A percentile compares a stretch with the other conserved stretches of the same genome.
These are phyloP conservation scores for Fusarium virguliforme DNA, from an alignment of 2,329 filamentous ascomycete genomes.

Conservation along the genomic window DNA sequence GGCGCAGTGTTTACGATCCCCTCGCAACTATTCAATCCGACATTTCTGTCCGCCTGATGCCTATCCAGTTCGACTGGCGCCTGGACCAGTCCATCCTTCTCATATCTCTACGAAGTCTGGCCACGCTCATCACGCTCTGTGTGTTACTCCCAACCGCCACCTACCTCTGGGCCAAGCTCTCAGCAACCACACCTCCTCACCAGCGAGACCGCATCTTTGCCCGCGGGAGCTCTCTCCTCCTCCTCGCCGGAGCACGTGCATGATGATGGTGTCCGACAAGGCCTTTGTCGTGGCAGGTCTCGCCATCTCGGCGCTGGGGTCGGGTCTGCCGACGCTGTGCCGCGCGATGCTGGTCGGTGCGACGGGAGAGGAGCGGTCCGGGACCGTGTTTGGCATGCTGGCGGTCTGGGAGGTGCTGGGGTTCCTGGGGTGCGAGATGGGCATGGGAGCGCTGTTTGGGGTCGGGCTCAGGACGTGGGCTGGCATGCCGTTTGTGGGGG, in stretches of 20 bases:
- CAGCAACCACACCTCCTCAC: conserved; percentile 12
- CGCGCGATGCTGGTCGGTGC: conserved; percentile 47
- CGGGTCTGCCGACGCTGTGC: conserved; percentile 48
- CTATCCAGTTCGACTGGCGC: conserved; percentile 48
- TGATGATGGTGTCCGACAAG: conserved; percentile 44
- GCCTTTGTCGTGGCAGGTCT: conserved; percentile 45
- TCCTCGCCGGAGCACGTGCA: conserved; percentile 46
- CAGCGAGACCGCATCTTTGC: conserved; percentile 40
- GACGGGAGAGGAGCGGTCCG: conserved; percentile 34
- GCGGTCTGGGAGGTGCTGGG: conserved; percentile 48
- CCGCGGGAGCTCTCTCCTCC: conserved; percentile 40
- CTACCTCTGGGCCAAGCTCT: conserved; percentile 28
- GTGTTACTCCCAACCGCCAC: conserved; percentile 42
- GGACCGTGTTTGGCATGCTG: conserved; percentile 48
- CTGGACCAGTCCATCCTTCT: conserved; percentile 45
- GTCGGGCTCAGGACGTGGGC: conserved; percentile 47
- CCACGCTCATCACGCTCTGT: conserved; percentile 46
- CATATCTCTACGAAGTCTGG: conserved; percentile 44
- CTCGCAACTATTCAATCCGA: conserved; percentile 44
- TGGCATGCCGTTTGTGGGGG: conserved; percentile 47
- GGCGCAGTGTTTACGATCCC: conserved; percentile 46
- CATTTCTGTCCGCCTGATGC: conserved; percentile 48
- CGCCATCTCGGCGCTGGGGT: conserved; percentile 44
- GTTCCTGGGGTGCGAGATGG: conserved; percentile 42
- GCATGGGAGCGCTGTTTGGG: conserved; percentile 47